phyloP scores from a whole-genome alignment of 2,329 filamentous ascomycete genomes.

The Aureobasidium sp. region DNA sequence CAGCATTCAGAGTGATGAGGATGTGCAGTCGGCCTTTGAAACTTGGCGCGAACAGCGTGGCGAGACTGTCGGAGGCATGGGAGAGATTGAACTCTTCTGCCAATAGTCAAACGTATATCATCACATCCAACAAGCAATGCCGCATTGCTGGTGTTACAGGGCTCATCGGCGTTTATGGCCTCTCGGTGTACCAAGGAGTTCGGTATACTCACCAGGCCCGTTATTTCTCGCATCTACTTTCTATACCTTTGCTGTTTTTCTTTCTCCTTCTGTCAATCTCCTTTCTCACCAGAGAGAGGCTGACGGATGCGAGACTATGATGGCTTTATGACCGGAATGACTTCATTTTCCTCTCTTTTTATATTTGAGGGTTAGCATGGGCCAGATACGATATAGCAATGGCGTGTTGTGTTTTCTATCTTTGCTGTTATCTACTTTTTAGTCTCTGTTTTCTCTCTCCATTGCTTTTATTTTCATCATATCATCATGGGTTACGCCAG shows the following conservation, averaged over 20 bases:
- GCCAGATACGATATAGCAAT: slow-evolving; percentile 9
- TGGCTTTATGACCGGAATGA: slow-evolving; percentile 11
- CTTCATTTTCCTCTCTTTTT: neutral
- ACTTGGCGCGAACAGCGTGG: slow-evolving; percentile 76
- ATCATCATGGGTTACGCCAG: neutral
- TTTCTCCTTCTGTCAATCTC: neutral
- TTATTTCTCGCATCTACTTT: slow-evolving; percentile 8
- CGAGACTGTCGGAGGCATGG: slow-evolving; percentile 56
- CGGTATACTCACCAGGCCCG: neutral
- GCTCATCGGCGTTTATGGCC: neutral
- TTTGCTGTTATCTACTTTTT: slow-evolving; percentile 10
- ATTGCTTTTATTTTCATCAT: neutral
- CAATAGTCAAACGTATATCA: slow-evolving; percentile 31
- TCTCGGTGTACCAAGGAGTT: slow-evolving; percentile 3
- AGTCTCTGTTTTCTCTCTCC: slow-evolving; percentile 1
- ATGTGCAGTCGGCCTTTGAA: slow-evolving; percentile 90
- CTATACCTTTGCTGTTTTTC: slow-evolving; percentile 10
- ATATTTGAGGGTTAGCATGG: slow-evolving; percentile 10
- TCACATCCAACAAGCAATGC: neutral
- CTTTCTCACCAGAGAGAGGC: neutral
- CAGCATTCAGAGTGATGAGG: slow-evolving; percentile 89
- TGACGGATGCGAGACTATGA: neutral
- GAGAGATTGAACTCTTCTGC: slow-evolving; percentile 85
- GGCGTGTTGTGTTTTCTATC: slow-evolving; percentile 5
- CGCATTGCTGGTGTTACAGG: neutral